These are phyloP conservation scores for Neodidymelliopsis sp. DNA, from an alignment of 2,329 filamentous ascomycete genomes.

Conservation along the genomic window DNA sequence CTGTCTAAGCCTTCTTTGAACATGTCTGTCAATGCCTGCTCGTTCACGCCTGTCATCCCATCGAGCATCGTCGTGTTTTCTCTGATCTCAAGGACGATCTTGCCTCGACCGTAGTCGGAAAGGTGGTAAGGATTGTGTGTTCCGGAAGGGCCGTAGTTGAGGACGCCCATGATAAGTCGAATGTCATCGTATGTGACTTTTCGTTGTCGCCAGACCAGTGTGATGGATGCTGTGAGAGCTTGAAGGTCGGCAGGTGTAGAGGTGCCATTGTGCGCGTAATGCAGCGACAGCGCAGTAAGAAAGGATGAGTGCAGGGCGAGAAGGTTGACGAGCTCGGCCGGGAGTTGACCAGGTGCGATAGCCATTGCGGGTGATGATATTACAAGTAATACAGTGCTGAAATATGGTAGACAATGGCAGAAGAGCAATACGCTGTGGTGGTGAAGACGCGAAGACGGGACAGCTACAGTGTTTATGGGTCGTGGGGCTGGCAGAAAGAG, in stretches of 20 bases:
- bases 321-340: slow-evolving; percentile 53
- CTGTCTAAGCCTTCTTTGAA: slow-evolving; percentile 59
- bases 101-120: slow-evolving; percentile 54
- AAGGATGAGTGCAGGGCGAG: slow-evolving; percentile 57
- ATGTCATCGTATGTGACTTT: slow-evolving; percentile 56
- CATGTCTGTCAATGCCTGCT: slow-evolving; percentile 56
- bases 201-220: slow-evolving; percentile 56
- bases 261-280: slow-evolving; percentile 59
- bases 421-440: slow-evolving; percentile 5
- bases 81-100: slow-evolving; percentile 52
- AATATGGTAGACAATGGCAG: slow-evolving; percentile 16
- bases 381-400: slow-evolving; percentile 30
- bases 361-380: slow-evolving; percentile 38
- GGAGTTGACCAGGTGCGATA: slow-evolving; percentile 45
- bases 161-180: slow-evolving; percentile 54
- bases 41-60: slow-evolving; percentile 49
- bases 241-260: slow-evolving; percentile 54
- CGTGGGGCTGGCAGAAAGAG: slow-evolving; percentile 39
- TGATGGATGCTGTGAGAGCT: slow-evolving; percentile 50
- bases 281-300: slow-evolving; percentile 57
- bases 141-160: slow-evolving; percentile 39
- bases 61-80: slow-evolving; percentile 38
- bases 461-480: slow-evolving; percentile 33
- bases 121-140: slow-evolving; percentile 48
- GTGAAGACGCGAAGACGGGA: slow-evolving; percentile 25